These are phyloP conservation scores for Saccharomycopsis fermentans DNA, from an alignment of 805 yeast species.

Conservation along the genomic window DNA sequence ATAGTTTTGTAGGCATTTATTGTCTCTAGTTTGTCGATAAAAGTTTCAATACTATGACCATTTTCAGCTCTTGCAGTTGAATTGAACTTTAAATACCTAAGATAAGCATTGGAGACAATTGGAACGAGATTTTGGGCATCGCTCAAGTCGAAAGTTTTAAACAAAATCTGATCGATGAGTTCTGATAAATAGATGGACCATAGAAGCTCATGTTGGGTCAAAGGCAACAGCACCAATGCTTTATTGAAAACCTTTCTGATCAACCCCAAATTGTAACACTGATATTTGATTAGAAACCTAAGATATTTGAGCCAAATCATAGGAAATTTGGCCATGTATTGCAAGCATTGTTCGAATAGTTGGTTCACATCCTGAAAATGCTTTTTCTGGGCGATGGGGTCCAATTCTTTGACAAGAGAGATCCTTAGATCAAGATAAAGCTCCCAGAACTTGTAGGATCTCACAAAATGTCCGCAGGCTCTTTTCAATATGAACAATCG, in stretches of 20 bases:
- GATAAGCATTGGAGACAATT: neutral
- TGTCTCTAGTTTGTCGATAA: slow-evolving; percentile 27
- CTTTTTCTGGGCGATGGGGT: slow-evolving; percentile 23
- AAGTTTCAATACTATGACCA: slow-evolving; percentile 23
- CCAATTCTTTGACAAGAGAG: slow-evolving; percentile 22
- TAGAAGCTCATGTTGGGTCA: slow-evolving; percentile 43
- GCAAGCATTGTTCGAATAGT: slow-evolving; percentile 40
- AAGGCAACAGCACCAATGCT: slow-evolving; percentile 39
- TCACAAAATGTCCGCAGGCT: slow-evolving; percentile 34
- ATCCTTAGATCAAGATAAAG: slow-evolving; percentile 35
- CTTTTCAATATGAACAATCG: slow-evolving; percentile 42
- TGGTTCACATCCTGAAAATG: slow-evolving; percentile 30
- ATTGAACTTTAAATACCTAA: slow-evolving; percentile 7
- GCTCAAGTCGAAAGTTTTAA: slow-evolving; percentile 23
- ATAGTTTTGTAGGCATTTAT: slow-evolving; percentile 26
- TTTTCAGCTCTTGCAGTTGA: slow-evolving; percentile 13
- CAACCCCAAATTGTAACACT: slow-evolving; percentile 25
- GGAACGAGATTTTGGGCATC: slow-evolving; percentile 16
- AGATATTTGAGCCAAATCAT: slow-evolving; percentile 44
- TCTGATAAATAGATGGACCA: slow-evolving; percentile 42
- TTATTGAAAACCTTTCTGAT: slow-evolving; percentile 38
- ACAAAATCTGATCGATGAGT: slow-evolving; percentile 29
- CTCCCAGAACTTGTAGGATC: slow-evolving; percentile 48
- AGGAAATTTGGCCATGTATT: slow-evolving; percentile 35
- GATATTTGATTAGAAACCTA: slow-evolving; percentile 29